These are phyloP conservation scores for Schoenoplectus triqueter DNA, from an alignment of 202 grass and related monocot species.

Conservation along the genomic window DNA sequence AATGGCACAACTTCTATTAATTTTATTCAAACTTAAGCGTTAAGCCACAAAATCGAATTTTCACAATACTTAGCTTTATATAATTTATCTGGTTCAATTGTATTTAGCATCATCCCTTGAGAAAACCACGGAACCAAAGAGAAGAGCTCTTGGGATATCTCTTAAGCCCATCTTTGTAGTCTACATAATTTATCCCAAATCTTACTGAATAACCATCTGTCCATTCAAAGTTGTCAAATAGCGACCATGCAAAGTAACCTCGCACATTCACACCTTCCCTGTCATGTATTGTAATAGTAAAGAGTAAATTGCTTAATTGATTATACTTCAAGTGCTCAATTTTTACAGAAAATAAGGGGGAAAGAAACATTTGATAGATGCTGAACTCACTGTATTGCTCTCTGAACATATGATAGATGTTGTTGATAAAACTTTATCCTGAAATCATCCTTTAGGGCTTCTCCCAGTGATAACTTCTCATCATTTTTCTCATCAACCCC, in stretches of 20 bases:
- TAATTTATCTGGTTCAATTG: background rate
- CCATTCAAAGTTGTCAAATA: conserved; percentile 93
- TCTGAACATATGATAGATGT: conserved; percentile 62
- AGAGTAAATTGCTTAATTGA: background rate
- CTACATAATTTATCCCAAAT: conserved; percentile 70
- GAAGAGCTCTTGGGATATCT: conserved; percentile 72
- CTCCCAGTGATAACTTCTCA: conserved; percentile 49
- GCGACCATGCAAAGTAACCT: conserved; percentile 85
- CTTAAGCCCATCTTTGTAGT: conserved; percentile 75
- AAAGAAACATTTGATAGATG: background rate
- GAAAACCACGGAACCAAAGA: conserved; percentile 64
- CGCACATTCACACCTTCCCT: conserved; percentile 64
- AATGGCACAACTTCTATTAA: background rate
- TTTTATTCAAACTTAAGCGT: background rate
- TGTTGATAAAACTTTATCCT: conserved; percentile 73
- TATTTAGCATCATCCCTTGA: conserved; percentile 43
- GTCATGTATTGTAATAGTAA: conserved; percentile 15
- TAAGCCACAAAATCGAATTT: background rate
- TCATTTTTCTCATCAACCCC: conserved; percentile 81
- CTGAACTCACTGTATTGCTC: conserved; percentile 59
- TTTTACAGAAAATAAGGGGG: background rate
- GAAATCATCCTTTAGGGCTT: conserved; percentile 63
- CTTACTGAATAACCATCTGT: conserved; percentile 64
- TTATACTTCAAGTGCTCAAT: background rate
- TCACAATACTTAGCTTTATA: background rate